Percentiles rank a stretch among this genome's conserved stretches.
These are phyloP conservation scores for Alternaria triticimaculans DNA, from an alignment of 2,329 filamentous ascomycete genomes.

Conservation along the genomic window DNA sequence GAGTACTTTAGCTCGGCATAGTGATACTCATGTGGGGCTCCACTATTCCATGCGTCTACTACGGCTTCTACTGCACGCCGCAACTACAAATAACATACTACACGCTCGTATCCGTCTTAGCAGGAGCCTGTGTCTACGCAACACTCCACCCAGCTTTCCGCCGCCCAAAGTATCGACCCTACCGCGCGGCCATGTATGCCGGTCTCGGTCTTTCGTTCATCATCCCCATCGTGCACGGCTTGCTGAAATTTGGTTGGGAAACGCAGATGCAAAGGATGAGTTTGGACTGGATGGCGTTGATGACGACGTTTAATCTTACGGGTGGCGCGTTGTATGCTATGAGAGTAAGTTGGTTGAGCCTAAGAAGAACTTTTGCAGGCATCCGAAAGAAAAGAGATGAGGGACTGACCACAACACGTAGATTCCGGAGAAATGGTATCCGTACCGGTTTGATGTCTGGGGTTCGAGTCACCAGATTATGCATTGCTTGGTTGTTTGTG, in stretches of 20 bases:
- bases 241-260: conserved; percentile 17
- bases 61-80: not conserved
- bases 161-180: not conserved
- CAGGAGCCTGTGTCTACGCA: not conserved
- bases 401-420: conserved; percentile 8
- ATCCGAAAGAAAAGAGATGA: not conserved
- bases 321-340: not conserved
- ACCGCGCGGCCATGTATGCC: conserved; percentile 1
- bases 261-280: conserved; percentile 23
- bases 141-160: conserved; percentile 1
- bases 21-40: not conserved
- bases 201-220: not conserved
- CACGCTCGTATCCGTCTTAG: not conserved
- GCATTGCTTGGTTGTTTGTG: conserved; percentile 56
- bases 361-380: no score
- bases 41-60: conserved; percentile 1
- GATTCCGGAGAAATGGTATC: conserved; percentile 55
- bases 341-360: not conserved
- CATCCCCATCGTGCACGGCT: conserved; percentile 2
- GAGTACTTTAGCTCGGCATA: not conserved
- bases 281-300: conserved; percentile 26
- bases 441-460: conserved; percentile 54
- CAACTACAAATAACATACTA: not conserved
- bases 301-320: conserved; percentile 16
- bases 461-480: conserved; percentile 60